Base-by-base conservation (phyloP, 202 grass and related monocot genomes). In the Panicum hallii region DNA sequence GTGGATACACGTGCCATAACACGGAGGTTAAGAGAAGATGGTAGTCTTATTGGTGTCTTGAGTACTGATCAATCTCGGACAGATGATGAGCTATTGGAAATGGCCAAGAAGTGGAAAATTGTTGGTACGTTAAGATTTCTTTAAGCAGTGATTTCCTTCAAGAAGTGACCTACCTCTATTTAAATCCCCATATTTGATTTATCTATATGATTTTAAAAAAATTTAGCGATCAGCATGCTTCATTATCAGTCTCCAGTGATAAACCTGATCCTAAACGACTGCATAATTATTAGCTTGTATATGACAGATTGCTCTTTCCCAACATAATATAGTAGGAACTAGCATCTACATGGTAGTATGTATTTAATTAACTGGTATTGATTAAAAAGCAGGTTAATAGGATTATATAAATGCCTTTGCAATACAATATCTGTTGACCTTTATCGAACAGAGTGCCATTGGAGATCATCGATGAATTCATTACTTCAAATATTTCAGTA, bases 1-100 rank as follows among this genome's bases (percentile, higher is more conserved):
- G 93, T 99, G 53, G 97, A 99, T 58, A 99, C 97, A 72, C 81
- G 93, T 53, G 93, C 97, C 72, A 99, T 99, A 81, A 97, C 97
- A 72, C 90, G 91, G 45, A 88, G 93, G 26, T 83, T 99, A 82
- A 96, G 97, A 87, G 91, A 94, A 88, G 93, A 99, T 79, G 97
- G 97, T 14, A 99, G 97, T 86, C 93, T 99, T 70, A 94, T 99
- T 77, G 97, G 97, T 81, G 97, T 97, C 46, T 78, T 99, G 77
- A 99, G 93, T 84, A 99, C 91, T 43, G 87, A 93, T 71, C 91
- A 99, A 74, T 92, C 97, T 70, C 80, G 28, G 28, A 91, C 89
- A 53, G 93, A 99, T 26, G 65, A 81, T 52, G 93, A 94, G 40
- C 77, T 99, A 47, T 68, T 96, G 66, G 79, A 97, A 85, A 94